Conservation (phyloP, 306 rosid genomes). For the Potentilla sterilis region DNA sequence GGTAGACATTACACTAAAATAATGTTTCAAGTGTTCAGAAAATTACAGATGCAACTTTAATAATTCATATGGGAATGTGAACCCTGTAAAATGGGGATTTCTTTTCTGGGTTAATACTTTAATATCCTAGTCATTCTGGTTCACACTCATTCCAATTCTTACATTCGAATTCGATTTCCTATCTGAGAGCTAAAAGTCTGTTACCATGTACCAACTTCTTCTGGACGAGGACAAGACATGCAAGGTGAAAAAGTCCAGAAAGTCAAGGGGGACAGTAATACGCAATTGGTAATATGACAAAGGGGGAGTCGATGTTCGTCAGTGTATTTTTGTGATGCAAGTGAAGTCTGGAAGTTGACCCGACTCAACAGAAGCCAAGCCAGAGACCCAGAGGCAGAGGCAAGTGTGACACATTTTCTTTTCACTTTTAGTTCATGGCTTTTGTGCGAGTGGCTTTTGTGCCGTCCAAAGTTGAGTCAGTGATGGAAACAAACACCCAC, state of each 20-base stretch:
- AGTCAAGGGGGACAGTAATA: constrained; percentile 17
- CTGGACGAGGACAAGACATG: constrained; percentile 28
- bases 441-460: constrained; percentile 30
- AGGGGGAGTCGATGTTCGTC: constrained; percentile 26
- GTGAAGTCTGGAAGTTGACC: background rate
- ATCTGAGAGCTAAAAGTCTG: constrained; percentile 20
- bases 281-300: constrained; percentile 12
- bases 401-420: constrained; percentile 10
- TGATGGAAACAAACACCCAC: constrained; percentile 33
- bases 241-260: constrained; percentile 3
- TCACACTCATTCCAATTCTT: constrained; percentile 38
- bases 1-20: constrained; percentile 17
- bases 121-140: constrained; percentile 20
- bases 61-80: constrained; percentile 27
- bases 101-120: background rate
- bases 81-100: constrained; percentile 4
- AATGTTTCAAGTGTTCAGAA: background rate
- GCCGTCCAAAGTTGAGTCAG: constrained; percentile 30
- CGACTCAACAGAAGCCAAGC: background rate
- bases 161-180: constrained; percentile 34
- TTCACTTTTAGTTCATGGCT: constrained; percentile 25
- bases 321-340: background rate
- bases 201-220: background rate
- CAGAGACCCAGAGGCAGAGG: constrained; percentile 25
- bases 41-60: background rate